phyloP scores from a whole-genome alignment of 108 stramenopile species.

The Cyclotella atomus region DNA sequence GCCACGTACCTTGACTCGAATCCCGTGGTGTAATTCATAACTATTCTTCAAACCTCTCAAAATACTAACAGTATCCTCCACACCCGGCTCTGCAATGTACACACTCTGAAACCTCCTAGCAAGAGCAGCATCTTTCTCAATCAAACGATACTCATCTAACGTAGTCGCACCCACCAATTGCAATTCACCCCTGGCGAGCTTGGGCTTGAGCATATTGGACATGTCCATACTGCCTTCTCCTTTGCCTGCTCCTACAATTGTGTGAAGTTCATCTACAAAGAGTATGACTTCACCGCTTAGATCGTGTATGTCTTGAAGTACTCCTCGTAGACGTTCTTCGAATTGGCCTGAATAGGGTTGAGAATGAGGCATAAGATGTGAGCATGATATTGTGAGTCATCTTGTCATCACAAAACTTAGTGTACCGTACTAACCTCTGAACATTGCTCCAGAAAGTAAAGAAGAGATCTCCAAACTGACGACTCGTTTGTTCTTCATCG shows the following conservation, averaged over 20 bases:
- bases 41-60: constrained; percentile 90
- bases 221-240: constrained; percentile 82
- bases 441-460: constrained; percentile 92
- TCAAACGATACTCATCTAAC: constrained; percentile 91
- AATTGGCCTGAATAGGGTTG: too few species aligned
- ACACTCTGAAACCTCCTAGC: constrained; percentile 97
- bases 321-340: constrained; percentile 94
- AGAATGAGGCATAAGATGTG: too few species aligned
- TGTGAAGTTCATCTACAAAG: constrained; percentile 97
- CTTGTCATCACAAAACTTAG: too few species aligned
- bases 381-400: too few species aligned
- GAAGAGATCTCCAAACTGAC: constrained; percentile 87
- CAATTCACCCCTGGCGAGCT: constrained; percentile 94
- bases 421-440: too few species aligned
- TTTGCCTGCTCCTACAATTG: constrained; percentile 89
- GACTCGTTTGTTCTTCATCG: constrained; percentile 80
- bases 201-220: constrained; percentile 94
- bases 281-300: constrained; percentile 84
- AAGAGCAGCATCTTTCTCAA: constrained; percentile 96
- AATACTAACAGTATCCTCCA: constrained; percentile 94
- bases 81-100: constrained; percentile 86
- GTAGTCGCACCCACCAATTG: constrained; percentile 96
- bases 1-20: constrained; percentile 72
- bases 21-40: constrained; percentile 89
- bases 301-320: constrained; percentile 88